Conservation (phyloP, 371 early-diverging fungal species). For the Mortierella sp. region DNA sequence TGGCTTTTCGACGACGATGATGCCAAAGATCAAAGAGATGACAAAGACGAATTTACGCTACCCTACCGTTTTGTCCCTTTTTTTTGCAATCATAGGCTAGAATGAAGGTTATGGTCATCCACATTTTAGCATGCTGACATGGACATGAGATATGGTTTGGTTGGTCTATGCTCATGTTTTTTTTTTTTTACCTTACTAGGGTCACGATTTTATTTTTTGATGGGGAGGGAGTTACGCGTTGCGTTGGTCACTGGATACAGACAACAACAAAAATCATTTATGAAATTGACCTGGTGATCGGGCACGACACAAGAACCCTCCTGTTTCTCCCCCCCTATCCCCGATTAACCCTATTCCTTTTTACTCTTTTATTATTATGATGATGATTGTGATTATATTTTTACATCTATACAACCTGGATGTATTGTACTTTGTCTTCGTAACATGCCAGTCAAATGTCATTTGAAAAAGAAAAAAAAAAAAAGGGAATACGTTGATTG, state of each 20-base stretch:
- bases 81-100: background rate
- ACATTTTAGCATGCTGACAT: slow-evolving; percentile 12
- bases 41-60: background rate
- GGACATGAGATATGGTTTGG: background rate
- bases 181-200: background rate
- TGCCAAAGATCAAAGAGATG: background rate
- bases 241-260: slow-evolving; percentile 13
- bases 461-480: too few relatives aligned
- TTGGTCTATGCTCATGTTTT: slow-evolving; percentile 6
- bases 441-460: too few relatives aligned
- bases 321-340: background rate
- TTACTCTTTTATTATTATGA: background rate
- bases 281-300: slow-evolving; percentile 8
- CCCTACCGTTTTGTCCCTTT: background rate
- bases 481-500: too few relatives aligned
- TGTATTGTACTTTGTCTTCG: too few relatives aligned
- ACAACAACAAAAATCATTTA: background rate
- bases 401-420: background rate
- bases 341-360: background rate
- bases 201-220: background rate
- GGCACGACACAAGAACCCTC: background rate
- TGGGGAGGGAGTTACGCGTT: background rate
- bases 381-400: background rate
- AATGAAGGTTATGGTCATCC: slow-evolving; percentile 1
- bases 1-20: background rate